A percentile compares a stretch with the other conserved stretches of the same genome.
phyloP scores from a whole-genome alignment of 257 asterid species.

The Eustoma russellianum region DNA sequence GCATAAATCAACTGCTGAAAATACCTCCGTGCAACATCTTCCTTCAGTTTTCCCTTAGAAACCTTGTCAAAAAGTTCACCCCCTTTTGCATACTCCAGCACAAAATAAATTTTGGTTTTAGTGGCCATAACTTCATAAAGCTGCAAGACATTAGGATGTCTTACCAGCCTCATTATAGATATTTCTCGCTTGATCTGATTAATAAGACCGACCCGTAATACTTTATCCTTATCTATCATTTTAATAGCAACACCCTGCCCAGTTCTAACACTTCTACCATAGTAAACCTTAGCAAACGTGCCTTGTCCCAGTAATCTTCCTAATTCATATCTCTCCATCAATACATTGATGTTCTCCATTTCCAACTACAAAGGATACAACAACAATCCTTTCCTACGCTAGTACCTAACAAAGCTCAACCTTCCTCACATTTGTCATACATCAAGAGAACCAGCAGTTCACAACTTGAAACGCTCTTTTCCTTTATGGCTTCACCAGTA shows the following conservation, averaged over 20 bases:
- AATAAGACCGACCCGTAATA: constrained; percentile 31
- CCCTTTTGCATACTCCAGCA: constrained; percentile 37
- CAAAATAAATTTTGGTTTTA: constrained; percentile 32
- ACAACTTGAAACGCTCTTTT: constrained; percentile 4
- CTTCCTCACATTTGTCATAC: constrained; percentile 48
- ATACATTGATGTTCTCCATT: constrained; percentile 49
- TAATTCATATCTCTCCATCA: constrained; percentile 62
- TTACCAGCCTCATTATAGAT: constrained; percentile 34
- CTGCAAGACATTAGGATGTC: constrained; percentile 30
- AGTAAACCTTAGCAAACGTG: constrained; percentile 76
- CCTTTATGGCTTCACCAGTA: constrained; percentile 11
- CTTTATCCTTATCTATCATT: constrained; percentile 45
- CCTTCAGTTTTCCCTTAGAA: constrained; percentile 32
- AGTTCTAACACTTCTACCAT: constrained; percentile 43
- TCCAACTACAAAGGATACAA: constrained; percentile 2
- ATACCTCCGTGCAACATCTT: constrained; percentile 31
- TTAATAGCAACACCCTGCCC: constrained; percentile 61
- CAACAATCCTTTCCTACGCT: not conserved
- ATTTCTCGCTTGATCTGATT: constrained; percentile 43
- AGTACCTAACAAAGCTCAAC: constrained; percentile 25
- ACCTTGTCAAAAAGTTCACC: constrained; percentile 39
- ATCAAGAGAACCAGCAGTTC: constrained; percentile 22
- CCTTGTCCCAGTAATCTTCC: constrained; percentile 91
- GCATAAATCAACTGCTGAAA: constrained; percentile 40
- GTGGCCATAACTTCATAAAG: constrained; percentile 40